These are phyloP conservation scores for Litchi chinensis DNA, from an alignment of 345 rosid species.

Conservation along the genomic window DNA sequence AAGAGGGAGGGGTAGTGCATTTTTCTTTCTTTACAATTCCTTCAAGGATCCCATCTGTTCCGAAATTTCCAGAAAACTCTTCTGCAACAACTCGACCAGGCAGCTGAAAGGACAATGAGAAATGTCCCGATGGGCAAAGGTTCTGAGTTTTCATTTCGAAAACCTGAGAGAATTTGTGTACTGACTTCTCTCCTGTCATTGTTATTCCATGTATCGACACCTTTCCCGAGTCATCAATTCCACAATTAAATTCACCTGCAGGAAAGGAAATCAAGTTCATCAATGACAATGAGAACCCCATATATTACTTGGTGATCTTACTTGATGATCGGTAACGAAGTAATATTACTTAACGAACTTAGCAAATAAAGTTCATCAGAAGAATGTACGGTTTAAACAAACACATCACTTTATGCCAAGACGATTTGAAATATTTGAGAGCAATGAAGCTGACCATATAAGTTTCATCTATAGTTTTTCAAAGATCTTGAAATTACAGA, in stretches of 20 bases:
- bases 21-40: slow-evolving; percentile 54
- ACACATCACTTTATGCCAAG: not conserved
- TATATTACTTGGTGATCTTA: not conserved
- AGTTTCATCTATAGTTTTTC: too few species aligned
- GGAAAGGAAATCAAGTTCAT: not conserved
- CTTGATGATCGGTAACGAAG: not conserved
- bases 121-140: slow-evolving; percentile 60
- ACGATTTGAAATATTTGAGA: not conserved
- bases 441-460: too few species aligned
- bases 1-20: not conserved
- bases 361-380: not conserved
- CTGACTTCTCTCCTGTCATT: slow-evolving; percentile 63
- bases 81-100: slow-evolving; percentile 64
- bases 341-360: not conserved
- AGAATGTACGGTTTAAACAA: not conserved
- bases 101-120: slow-evolving; percentile 54
- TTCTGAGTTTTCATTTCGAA: slow-evolving; percentile 60
- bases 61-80: slow-evolving; percentile 49
- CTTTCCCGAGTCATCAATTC: slow-evolving; percentile 49
- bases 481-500: not conserved
- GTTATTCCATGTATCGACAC: slow-evolving; percentile 59
- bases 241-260: slow-evolving; percentile 60
- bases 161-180: slow-evolving; percentile 41
- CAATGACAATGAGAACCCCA: not conserved
- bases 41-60: slow-evolving; percentile 56